Evolutionary conservation across 2,329 filamentous ascomycete species (phyloP).

Genomic region (Fusarium xyrophilum): DNA sequence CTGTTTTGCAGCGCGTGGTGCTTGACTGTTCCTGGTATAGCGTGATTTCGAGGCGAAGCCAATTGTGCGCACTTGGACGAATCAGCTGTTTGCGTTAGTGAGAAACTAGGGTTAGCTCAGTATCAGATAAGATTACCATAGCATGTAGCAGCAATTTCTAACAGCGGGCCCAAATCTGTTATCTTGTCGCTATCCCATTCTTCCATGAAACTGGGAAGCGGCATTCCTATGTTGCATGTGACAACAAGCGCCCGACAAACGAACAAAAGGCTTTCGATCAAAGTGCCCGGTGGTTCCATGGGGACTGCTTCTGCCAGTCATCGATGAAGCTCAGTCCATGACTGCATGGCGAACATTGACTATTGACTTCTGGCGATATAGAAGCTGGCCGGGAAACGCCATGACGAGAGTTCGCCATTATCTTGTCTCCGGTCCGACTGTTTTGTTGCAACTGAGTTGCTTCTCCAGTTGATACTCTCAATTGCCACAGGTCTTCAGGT

Average conservation of each 20-base stretch:
- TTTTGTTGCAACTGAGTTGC: not conserved
- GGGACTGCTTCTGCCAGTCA: not conserved
- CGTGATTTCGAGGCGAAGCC: constrained; percentile 31
- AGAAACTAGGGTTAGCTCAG: not conserved
- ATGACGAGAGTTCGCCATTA: not conserved
- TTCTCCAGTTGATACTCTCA: not conserved
- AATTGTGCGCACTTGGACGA: constrained; percentile 31
- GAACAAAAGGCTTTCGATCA: not conserved
- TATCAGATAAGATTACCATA: not conserved
- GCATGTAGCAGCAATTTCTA: not conserved
- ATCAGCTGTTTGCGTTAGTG: constrained; percentile 29
- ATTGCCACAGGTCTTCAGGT: not conserved
- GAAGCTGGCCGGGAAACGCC: constrained; percentile 1
- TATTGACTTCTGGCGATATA: not conserved
- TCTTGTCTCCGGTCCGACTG: not conserved
- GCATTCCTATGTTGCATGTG: constrained; percentile 21
- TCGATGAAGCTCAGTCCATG: not conserved
- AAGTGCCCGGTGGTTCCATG: constrained; percentile 8
- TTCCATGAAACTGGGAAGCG: not conserved
- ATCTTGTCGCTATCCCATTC: not conserved
- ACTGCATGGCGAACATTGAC: not conserved
- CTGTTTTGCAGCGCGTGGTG: constrained; percentile 23
- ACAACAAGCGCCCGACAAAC: not conserved
- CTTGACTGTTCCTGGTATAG: constrained; percentile 45
- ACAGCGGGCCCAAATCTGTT: not conserved